Evolutionary conservation across 164 flowering plant species (phyloP).

Genomic region (Kalanchoe fedtschenkoi): DNA sequence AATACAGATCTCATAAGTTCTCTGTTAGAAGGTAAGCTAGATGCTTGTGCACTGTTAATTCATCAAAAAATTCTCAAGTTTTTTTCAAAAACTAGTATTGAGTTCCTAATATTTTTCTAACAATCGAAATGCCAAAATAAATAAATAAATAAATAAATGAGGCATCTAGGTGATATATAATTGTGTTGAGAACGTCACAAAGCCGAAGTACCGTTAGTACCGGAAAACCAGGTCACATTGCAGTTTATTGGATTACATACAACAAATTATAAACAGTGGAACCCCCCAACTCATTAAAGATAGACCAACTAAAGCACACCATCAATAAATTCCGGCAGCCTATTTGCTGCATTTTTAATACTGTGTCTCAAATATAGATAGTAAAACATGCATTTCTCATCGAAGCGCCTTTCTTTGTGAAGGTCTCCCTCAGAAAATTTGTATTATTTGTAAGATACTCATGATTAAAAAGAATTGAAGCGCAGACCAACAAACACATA

Average conservation of each 20-base stretch:
- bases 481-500: too few species aligned
- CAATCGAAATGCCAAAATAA: neutral
- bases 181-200: neutral
- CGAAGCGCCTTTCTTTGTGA: too few species aligned
- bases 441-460: too few species aligned
- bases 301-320: neutral
- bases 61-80: neutral
- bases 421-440: too few species aligned
- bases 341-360: too few species aligned
- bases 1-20: neutral
- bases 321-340: too few species aligned
- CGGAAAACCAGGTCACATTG: neutral
- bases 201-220: neutral
- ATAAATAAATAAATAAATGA: too few species aligned
- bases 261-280: neutral
- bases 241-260: neutral
- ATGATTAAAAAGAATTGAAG: too few species aligned
- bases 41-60: neutral
- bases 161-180: neutral
- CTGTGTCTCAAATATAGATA: too few species aligned
- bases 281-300: neutral
- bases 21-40: neutral
- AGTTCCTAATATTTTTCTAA: neutral
- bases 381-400: too few species aligned
- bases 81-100: neutral